Base-by-base conservation (phyloP, 1,284 basidiomycete species). In the Trametes polyzona region DNA sequence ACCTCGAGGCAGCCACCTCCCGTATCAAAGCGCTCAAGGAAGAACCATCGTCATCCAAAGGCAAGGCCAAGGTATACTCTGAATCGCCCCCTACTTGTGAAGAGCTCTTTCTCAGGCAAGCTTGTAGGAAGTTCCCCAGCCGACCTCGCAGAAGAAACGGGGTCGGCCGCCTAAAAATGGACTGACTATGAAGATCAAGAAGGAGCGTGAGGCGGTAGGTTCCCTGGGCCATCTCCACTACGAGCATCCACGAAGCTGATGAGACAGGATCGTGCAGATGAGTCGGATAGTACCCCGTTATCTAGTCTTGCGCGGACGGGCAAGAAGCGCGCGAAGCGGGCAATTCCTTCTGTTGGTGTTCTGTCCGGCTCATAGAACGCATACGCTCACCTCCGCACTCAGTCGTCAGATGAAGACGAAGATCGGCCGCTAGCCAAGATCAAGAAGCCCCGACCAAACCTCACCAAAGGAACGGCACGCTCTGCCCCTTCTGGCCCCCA, bases 351-450 rank as follows among this genome's bases (percentile, higher is more conserved):
- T 10, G 59, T n/a, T n/a, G n/a, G n/a, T n/a, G n/a, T n/a, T n/a
- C n/a, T n/a, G n/a, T n/a, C n/a, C n/a, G n/a, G n/a, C n/a, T n/a
- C n/a, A n/a, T n/a, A n/a, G n/a, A n/a, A n/a, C n/a, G n/a, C n/a
- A n/a, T n/a, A n/a, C n/a, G 17, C 36, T 24, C 17, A 26, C 48
- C 26, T 39, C 33, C 21, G 6, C 14, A 10, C 3, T 21, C 0
- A n/a, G 19, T 37, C 52, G 53, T 47, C 52, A 29, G 54, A 52
- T 35, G 57, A 52, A 10, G 53, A 58, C 35, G 53, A 59, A n/a
- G 59, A 58, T 9, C 10, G 23, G 24, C 57, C 57, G 1, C 32
- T 58, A 23, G 42, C 57, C 4, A 55, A 52, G 30, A 3, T 30
- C 41, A 55, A 37, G 17, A 57, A 59, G 27, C 41, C 49, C 4